Percentiles rank a stretch among this genome's conserved stretches.
These are phyloP conservation scores for Macrotyloma uniflorum DNA, from an alignment of 306 rosid genomes.

Conservation along the genomic window DNA sequence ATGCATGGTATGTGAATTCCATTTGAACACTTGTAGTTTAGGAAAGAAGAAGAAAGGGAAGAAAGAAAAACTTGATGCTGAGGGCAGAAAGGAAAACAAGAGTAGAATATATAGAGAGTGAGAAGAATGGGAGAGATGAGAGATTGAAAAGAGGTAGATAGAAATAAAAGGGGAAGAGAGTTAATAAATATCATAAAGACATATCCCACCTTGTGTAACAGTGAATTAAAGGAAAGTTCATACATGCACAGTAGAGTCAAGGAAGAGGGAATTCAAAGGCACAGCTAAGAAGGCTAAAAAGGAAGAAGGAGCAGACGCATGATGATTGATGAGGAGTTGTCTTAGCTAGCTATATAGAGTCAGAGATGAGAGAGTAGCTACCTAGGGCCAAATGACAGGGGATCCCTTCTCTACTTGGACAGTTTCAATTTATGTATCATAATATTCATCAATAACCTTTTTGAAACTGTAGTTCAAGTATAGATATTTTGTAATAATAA, in stretches of 20 bases:
- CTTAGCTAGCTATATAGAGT: constrained; percentile 32
- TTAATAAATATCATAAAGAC: constrained; percentile 22
- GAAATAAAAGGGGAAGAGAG: not conserved
- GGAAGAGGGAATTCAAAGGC: not conserved
- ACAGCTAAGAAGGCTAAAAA: constrained; percentile 55
- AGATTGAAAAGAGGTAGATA: constrained; percentile 2
- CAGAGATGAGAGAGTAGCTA: constrained; percentile 50
- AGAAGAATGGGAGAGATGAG: not conserved
- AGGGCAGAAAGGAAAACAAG: not conserved
- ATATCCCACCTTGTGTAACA: constrained; percentile 40
- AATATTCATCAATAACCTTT: not conserved
- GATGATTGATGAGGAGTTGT: constrained; percentile 39
- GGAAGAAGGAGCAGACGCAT: constrained; percentile 38
- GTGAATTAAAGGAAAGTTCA: constrained; percentile 45
- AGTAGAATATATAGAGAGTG: constrained; percentile 18
- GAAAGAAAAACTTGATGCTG: not conserved
- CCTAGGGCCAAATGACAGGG: constrained; percentile 45
- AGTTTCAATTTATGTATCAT: not conserved
- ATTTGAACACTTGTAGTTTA: not conserved
- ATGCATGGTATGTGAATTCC: not conserved
- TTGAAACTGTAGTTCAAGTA: too few species aligned
- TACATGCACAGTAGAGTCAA: constrained; percentile 24
- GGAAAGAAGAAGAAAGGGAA: not conserved
- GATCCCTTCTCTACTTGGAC: not conserved
- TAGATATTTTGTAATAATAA: too few species aligned